phyloP scores from a whole-genome alignment of 2,329 filamentous ascomycete species.

The Clonostachys byssicola region DNA sequence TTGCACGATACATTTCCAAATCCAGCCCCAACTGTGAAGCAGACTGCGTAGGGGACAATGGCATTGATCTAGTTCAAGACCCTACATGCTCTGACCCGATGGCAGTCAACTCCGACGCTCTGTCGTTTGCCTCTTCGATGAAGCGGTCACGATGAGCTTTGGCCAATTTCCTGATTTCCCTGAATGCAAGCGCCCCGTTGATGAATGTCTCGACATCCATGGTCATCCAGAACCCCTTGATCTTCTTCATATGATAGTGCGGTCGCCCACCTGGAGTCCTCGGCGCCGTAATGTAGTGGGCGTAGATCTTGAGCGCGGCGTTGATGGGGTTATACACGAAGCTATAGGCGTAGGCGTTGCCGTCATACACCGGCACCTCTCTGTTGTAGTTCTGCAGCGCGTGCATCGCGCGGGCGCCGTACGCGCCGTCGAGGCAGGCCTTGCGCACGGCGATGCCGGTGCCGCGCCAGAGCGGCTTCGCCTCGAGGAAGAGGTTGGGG shows the following conservation, averaged over 20 bases:
- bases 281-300: slow-evolving; percentile 24
- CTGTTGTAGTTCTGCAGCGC: slow-evolving; percentile 24
- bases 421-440: slow-evolving; percentile 28
- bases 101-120: not conserved
- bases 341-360: slow-evolving; percentile 28
- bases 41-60: too few species aligned
- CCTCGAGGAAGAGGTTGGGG: slow-evolving; percentile 36
- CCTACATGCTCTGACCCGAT: too few species aligned
- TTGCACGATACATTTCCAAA: too few species aligned
- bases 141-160: slow-evolving; percentile 26
- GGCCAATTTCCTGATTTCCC: slow-evolving; percentile 31
- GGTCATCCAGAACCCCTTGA: slow-evolving; percentile 18
- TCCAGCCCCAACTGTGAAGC: too few species aligned
- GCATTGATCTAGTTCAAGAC: too few species aligned
- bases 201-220: slow-evolving; percentile 16
- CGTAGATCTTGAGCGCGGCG: slow-evolving; percentile 26
- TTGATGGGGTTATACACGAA: slow-evolving; percentile 21
- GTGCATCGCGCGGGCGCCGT: slow-evolving; percentile 28
- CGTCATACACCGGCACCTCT: slow-evolving; percentile 24
- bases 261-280: slow-evolving; percentile 16
- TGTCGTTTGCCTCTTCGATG: slow-evolving; percentile 20
- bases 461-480: slow-evolving; percentile 25
- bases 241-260: slow-evolving; percentile 33
- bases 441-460: slow-evolving; percentile 21
- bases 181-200: slow-evolving; percentile 25